Evolutionary conservation across 208 protist genomes (phyloP), one percentile per base, ranked within the genome.

Genomic region (Leishmania aethiopica): DNA sequence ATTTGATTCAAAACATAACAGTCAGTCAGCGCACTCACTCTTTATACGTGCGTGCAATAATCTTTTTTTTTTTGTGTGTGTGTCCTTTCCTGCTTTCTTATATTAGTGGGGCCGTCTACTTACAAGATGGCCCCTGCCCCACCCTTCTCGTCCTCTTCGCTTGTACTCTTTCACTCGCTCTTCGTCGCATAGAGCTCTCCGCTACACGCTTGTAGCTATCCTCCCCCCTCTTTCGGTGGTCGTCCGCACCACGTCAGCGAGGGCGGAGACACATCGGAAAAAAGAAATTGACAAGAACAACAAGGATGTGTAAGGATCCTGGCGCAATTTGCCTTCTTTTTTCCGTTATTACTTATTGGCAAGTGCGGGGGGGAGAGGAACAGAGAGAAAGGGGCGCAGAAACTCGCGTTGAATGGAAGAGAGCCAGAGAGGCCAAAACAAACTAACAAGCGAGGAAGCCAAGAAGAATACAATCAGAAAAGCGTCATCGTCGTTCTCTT

Each of bases 1-100:
- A 25, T 49, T 28, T 10, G 15, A 47, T n/a, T 35, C 25, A 13
- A 77, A 77, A 62, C 35, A 45, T 49, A 78, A 66, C 13, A 57
- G 4, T 51, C 37, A 11, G 59, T 49, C 51, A 62, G 59, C n/a
- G n/a, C 53, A 78, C 35, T 35, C 37, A 49, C 81, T 78, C 17
- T 82, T 66, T 45, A 49, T 82, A 82, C 78, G 35, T 75, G 55
- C 37, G 76, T 70, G 55, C 32, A 45, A 19, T 37, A 10, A 25
- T 82, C 45, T 70, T 77, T 47, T 82, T 77, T 69, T 19, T 49
- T 51, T 75, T 81, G 55, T 45, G 28, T 73, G 53, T 64, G 51
- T 49, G 32, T 22, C 35, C 13, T 72, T n/a, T 40, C 66, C 40
- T 72, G 66, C 2, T 47, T 6, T n/a, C 37, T 57, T 72, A 72